Evolutionary conservation across 225 moss, liverwort and hornwort genomes (phyloP), one percentile per base, ranked within the genome.

Genomic region (Pseudisothecium myosuroides): DNA sequence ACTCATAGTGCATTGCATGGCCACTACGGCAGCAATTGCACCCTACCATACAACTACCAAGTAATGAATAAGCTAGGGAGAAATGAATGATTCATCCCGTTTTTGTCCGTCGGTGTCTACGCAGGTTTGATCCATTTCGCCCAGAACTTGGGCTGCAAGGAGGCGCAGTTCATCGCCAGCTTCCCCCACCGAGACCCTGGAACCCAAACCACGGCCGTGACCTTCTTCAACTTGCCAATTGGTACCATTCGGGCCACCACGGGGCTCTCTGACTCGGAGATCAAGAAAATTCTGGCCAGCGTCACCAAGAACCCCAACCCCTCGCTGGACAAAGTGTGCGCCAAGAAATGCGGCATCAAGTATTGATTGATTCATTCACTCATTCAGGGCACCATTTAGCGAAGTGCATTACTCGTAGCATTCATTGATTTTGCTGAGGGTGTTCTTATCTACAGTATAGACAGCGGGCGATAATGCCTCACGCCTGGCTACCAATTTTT

Each of bases 121-220:
- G 49, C 89, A 92, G 90, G 92, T 52, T 14, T 91, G 34, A 89
- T 91, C 8, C 89, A 92, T n/a, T 92, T 91, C 18, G 92, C 92
- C 36, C 92, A 92, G 11, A 91, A 92, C 78, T 60, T 91, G 87
- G 87, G 89, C 18, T 92, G 92, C 89, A 72, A 91, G 82, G 87
- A 92, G 81, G 92, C 87, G 21, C 91, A 92, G 65, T 92, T 92
- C 89, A 89, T 92, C 37, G 92, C 92, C 5, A 91, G 78, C 91
- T 92, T 92, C 64, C 52, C 52, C 52, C 16, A 52, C 5, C 52
- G 52, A 52, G 52, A 52, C 17, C 52, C 52, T 52, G 52, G 52
- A 52, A 52, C 52, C 52, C 52, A 52, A 52, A 52, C 52, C 52
- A 52, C 52, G 4, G 52, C 52, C 90, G 1, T 5, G 16, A 13